Percentiles rank a stretch among this genome's conserved stretches.
phyloP scores from a whole-genome alignment of 352 stramenopile species.

The Phytophthora megakarya region DNA sequence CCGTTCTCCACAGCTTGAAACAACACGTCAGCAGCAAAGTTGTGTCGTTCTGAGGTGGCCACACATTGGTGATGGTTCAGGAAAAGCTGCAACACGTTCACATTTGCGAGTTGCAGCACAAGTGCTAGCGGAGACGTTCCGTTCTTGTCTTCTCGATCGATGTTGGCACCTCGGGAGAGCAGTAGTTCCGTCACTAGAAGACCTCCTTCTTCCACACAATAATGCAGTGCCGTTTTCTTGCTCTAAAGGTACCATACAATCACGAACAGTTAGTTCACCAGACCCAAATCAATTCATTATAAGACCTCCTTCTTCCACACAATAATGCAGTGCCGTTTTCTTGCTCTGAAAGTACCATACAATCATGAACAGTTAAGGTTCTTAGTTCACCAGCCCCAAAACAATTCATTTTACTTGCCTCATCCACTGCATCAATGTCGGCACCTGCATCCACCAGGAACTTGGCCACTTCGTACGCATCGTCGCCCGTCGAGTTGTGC shows the following conservation, averaged over 20 bases:
- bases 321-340: slow-evolving; percentile 32
- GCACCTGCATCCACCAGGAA: slow-evolving; percentile 17
- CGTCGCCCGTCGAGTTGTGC: slow-evolving; percentile 21
- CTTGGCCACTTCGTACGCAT: slow-evolving; percentile 22
- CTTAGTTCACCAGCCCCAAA: not conserved
- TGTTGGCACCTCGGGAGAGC: slow-evolving; percentile 23
- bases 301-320: slow-evolving; percentile 24
- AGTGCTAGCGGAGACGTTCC: slow-evolving; percentile 18
- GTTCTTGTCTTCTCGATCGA: slow-evolving; percentile 24
- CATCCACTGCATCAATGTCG: slow-evolving; percentile 8
- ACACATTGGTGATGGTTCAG: slow-evolving; percentile 33
- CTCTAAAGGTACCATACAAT: slow-evolving; percentile 7
- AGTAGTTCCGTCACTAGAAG: slow-evolving; percentile 32
- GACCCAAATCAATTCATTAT: not conserved
- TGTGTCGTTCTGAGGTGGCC: slow-evolving; percentile 8
- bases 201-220: slow-evolving; percentile 25
- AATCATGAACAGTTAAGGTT: not conserved
- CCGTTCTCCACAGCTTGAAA: slow-evolving; percentile 20
- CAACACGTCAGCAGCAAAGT: slow-evolving; percentile 26
- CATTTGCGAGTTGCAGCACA: slow-evolving; percentile 5
- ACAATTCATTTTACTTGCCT: not conserved
- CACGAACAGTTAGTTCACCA: not conserved
- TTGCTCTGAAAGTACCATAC: slow-evolving; percentile 11
- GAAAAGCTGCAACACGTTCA: slow-evolving; percentile 32
- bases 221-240: slow-evolving; percentile 31